Base-by-base conservation (phyloP, 179 eudicot species). In the Actinidia polygama region DNA sequence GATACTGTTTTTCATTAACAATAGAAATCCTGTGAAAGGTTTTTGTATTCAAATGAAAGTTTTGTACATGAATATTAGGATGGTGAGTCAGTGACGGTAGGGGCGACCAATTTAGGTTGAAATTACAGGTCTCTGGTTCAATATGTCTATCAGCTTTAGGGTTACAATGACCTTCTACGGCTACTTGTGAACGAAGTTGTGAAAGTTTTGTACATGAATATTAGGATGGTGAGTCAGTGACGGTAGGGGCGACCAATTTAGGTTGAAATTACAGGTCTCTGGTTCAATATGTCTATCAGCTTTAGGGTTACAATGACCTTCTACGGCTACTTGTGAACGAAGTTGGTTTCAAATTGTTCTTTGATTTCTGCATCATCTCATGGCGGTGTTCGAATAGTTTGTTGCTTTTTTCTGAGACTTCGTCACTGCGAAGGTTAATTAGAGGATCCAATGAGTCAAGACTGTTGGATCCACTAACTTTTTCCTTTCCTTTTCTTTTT, bases 31-130 rank as follows among this genome's bases (percentile, higher is more conserved):
- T 19, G 0, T 40, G 10, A 15, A 44, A 69, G 50, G 51, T 9
- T 49, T 72, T 49, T 47, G 73, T 44, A 75, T 75, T 54, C 23
- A 54, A 30, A 53, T 74, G 30, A 1, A 73, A 74, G 46, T 75
- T 26, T 24, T 75, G 19, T 21, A 23, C 50, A 73, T 5, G 54
- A 73, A 51, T 53, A 50, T 26, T 1, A 14, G 58, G 23, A 1
- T 73, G 12, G 77, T 23, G 23, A 15, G n/a, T n/a, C n/a, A n/a
- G n/a, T n/a, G n/a, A n/a, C n/a, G 0, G 24, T 24, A 50, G 77
- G 40, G 23, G 23, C 23, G 7, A 10, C 76, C 57, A 10, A n/a
- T n/a, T n/a, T n/a, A n/a, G n/a, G n/a, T n/a, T n/a, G 18, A 49
- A 47, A n/a, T 72, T 44, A 40, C 50, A 40, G 73, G 50, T 40